A percentile compares a stretch with the other conserved stretches of the same genome.
Evolutionary conservation across 306 rosid genomes (phyloP).

Genomic region (Trichosanthes cucumerina): DNA sequence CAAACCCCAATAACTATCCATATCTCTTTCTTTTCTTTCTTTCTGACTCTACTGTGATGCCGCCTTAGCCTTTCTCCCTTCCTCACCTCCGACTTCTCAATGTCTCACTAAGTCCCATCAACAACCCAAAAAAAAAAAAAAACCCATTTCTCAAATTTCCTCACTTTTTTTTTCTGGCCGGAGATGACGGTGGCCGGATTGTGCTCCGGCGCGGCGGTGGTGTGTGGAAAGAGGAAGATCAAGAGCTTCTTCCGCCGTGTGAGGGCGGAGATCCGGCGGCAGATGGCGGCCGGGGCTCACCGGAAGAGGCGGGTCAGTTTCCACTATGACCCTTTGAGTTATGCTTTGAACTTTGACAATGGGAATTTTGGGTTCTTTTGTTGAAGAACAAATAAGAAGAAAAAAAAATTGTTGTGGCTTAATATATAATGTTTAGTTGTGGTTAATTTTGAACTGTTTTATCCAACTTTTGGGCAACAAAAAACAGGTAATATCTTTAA

Average conservation of each 20-base stretch:
- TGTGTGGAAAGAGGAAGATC: neutral
- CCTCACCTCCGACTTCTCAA: neutral
- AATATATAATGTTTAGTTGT: too few species aligned
- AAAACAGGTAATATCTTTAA: too few species aligned
- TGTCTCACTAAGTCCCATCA: neutral
- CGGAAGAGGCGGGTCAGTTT: neutral
- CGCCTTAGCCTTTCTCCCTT: neutral
- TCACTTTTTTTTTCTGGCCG: neutral
- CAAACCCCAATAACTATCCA: neutral
- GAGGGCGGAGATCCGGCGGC: neutral
- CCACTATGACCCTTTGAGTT: neutral
- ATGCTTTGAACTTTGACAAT: neutral
- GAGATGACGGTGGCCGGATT: neutral
- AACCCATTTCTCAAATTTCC: too few species aligned
- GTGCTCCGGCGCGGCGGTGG: neutral
- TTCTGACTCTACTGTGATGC: neutral
- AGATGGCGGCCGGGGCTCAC: neutral
- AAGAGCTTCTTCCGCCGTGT: neutral
- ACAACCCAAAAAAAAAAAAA: neutral
- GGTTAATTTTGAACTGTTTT: too few species aligned
- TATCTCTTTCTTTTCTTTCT: neutral
- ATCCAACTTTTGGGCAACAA: too few species aligned
- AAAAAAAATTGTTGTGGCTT: too few species aligned
- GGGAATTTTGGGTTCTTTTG: neutral
- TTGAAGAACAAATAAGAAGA: neutral